Evolutionary conservation across 106 monocot species (phyloP), one percentile per base, ranked within the genome.

Genomic region (Hemerocallis citrina): DNA sequence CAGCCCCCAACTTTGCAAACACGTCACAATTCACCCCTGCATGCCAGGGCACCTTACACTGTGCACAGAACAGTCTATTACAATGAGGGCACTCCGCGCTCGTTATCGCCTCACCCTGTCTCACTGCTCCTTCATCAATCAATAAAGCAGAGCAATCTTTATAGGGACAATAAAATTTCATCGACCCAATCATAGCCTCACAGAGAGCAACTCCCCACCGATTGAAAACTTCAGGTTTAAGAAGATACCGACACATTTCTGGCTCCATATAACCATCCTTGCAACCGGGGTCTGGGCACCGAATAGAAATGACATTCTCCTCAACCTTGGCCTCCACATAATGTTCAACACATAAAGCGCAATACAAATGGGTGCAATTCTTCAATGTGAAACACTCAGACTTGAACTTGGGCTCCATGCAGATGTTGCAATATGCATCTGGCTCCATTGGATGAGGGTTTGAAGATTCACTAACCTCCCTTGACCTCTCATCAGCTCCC

Each of bases 11-110:
- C 14, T 32, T 52, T 59, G 46, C 22, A 21, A 50, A 79, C 15
- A 71, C 71, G 29, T 49, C 44, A 34, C 81, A 82, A 11, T 12
- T 35, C 2, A 77, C 6, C 11, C 67, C 79, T 1, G 52, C n/a
- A 37, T 83, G 88, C 88, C 88, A 88, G 4, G 70, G 19, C n/a
- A 83, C 88, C 23, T 56, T 70, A 45, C 83, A 83, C 35, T 34
- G n/a, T 0, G 82, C 83, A n/a, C 88, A 88, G 68, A 88, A 88
- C 38, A 88, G 11, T 47, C 83, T 49, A 16, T 34, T 28, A 44
- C 88, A 88, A 46, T 34, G 24, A 1, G 67, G 75, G 40, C 47
- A 47, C 37, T 59, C 59, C 19, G 38, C 17, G 10, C 38, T 38
- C 59, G 82, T 38, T 6, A 38, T 11, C 14, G n/a, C 22, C 35